Conservation (phyloP, 2,329 filamentous ascomycete species). For the Leptodontidium sp. region DNA sequence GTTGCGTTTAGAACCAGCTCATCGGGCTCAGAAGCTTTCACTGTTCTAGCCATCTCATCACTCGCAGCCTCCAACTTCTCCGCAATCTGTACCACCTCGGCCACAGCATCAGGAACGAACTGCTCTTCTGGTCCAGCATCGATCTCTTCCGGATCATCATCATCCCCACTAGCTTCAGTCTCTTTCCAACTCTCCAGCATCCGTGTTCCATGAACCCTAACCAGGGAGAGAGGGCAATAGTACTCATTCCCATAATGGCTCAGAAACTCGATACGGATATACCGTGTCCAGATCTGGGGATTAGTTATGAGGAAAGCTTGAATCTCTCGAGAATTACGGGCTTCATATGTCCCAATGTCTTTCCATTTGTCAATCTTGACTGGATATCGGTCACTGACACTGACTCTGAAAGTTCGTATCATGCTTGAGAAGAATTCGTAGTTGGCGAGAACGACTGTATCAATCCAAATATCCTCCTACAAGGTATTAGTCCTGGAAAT, state of each 20-base stretch:
- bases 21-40: slow-evolving; percentile 11
- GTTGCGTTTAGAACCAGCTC: slow-evolving; percentile 16
- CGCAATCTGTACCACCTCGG: slow-evolving; percentile 39
- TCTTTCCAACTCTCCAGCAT: slow-evolving; percentile 95
- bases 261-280: slow-evolving; percentile 89
- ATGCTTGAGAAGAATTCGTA: slow-evolving; percentile 99
- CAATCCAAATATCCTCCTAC: slow-evolving; percentile 73
- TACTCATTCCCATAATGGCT: slow-evolving; percentile 96
- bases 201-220: slow-evolving; percentile 90
- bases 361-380: slow-evolving; percentile 94
- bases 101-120: slow-evolving; percentile 48
- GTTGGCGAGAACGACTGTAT: slow-evolving; percentile 96
- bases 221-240: slow-evolving; percentile 90
- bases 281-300: slow-evolving; percentile 94
- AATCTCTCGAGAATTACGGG: slow-evolving; percentile 89
- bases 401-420: slow-evolving; percentile 88
- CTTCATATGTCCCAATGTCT: slow-evolving; percentile 86
- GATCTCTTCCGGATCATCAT: slow-evolving; percentile 53
- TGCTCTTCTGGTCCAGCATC: slow-evolving; percentile 35
- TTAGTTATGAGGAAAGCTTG: slow-evolving; percentile 95
- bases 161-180: slow-evolving; percentile 74
- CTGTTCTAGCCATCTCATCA: slow-evolving; percentile 33
- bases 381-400: slow-evolving; percentile 93
- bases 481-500: slow-evolving; percentile 29
- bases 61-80: slow-evolving; percentile 34